Evolutionary conservation across 805 yeast species (phyloP).

Genomic region (Cyberlindnera americana): DNA sequence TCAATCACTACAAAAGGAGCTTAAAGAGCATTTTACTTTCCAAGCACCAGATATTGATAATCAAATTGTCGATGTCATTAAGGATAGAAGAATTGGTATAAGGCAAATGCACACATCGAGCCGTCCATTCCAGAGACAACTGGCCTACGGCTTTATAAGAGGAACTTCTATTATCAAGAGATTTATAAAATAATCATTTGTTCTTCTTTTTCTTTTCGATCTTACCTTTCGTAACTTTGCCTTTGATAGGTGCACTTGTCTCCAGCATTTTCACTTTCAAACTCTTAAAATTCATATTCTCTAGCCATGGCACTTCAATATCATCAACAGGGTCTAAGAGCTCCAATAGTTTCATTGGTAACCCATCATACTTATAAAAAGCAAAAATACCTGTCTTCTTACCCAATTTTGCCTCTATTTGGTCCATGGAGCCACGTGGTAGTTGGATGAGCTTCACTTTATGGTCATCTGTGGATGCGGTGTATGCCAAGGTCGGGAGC

Average conservation of each 20-base stretch:
- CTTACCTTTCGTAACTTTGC: constrained; percentile 21
- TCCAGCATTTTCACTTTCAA: constrained; percentile 41
- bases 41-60: constrained; percentile 6
- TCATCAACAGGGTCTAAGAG: constrained; percentile 30
- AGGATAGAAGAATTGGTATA: not conserved
- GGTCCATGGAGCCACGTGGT: constrained; percentile 39
- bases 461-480: constrained; percentile 33
- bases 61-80: constrained; percentile 1
- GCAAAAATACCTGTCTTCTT: constrained; percentile 34
- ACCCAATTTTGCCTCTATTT: constrained; percentile 32
- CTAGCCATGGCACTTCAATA: constrained; percentile 45
- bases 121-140: not conserved
- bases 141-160: not conserved
- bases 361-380: constrained; percentile 17
- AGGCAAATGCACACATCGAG: not conserved
- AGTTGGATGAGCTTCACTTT: constrained; percentile 55
- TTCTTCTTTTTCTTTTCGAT: constrained; percentile 26
- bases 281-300: constrained; percentile 31
- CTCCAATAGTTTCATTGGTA: constrained; percentile 26
- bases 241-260: constrained; percentile 43
- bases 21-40: constrained; percentile 5
- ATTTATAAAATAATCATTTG: constrained; percentile 7
- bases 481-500: constrained; percentile 52
- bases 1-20: not conserved
- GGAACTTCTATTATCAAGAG: not conserved